Evolutionary conservation across 2,329 filamentous ascomycete genomes (phyloP).

Genomic region (Colletotrichum paranaense): DNA sequence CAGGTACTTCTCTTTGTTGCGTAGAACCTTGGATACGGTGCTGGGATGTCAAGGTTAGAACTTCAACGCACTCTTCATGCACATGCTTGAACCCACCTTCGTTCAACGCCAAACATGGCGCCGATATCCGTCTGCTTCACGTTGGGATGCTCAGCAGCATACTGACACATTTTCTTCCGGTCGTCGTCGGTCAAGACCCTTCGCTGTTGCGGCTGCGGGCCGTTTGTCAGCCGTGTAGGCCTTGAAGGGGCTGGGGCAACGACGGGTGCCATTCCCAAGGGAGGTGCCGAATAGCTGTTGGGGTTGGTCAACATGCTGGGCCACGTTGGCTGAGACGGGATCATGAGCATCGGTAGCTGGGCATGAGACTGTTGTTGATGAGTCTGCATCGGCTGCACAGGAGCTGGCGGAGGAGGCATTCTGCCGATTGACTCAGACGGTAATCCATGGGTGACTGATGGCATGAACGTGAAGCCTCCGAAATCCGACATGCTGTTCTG

Average conservation of each 20-base stretch:
- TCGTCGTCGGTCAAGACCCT: slow-evolving; percentile 93
- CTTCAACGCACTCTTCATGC: background rate
- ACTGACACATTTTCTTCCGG: slow-evolving; percentile 92
- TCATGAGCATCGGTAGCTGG: slow-evolving; percentile 77
- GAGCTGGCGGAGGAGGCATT: slow-evolving; percentile 70
- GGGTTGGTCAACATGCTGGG: slow-evolving; percentile 85
- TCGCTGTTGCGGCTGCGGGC: slow-evolving; percentile 71
- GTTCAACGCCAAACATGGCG: slow-evolving; percentile 92
- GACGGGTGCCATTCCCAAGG: slow-evolving; percentile 68
- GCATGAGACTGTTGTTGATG: slow-evolving; percentile 51
- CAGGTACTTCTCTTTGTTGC: slow-evolving; percentile 94
- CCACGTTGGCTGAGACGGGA: slow-evolving; percentile 76
- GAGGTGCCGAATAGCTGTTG: slow-evolving; percentile 69
- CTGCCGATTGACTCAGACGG: slow-evolving; percentile 61
- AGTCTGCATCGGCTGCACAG: slow-evolving; percentile 52
- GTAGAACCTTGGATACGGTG: slow-evolving; percentile 97
- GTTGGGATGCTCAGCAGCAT: slow-evolving; percentile 88
- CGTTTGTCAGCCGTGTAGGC: slow-evolving; percentile 61
- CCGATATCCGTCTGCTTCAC: slow-evolving; percentile 98
- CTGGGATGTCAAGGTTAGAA: slow-evolving; percentile 61
- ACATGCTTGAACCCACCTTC: slow-evolving; percentile 78
- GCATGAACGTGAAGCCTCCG: slow-evolving; percentile 68
- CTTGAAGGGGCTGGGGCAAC: slow-evolving; percentile 61
- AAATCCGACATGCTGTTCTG: slow-evolving; percentile 79
- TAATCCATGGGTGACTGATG: slow-evolving; percentile 58